Base-by-base conservation (phyloP, 176 grass and related monocot genomes). In the Eragrostis curvula region DNA sequence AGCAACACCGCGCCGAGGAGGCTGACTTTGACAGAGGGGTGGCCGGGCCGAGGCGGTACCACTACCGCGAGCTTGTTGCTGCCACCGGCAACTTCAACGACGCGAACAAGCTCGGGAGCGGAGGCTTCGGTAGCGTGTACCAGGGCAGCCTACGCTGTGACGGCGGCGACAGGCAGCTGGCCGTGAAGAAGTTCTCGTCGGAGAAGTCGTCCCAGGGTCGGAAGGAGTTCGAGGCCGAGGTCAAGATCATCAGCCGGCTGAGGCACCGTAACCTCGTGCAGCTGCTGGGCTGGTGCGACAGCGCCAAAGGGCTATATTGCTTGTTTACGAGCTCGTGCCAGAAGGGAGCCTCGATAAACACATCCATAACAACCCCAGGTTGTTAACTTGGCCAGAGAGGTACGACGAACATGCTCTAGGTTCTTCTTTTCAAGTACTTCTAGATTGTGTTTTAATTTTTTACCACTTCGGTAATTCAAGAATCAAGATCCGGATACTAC, bases 251-350 rank as follows among this genome's bases (percentile, higher is more conserved):
- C 43, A 78, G 72, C 79, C 79, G 70, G 14, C 48, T 88, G 67
- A 18, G 86, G 63, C 86, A 88, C 24, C 86, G 87, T 20, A 79
- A 88, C 40, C 71, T 83, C 0, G 86, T 88, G 25, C 86, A 83
- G 81, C 79, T 88, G 8, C n/a, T 78, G 2, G n/a, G 72, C 52
- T 0, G 57, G 73, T n/a, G 36, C 7, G 6, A 46, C 7, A 9
- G 29, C 4, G 16, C 13, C 25, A 64, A 80, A 12, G 71, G 68
- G 11, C 42, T 83, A 62, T 67, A 62, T 67, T 75, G 29, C 51
- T 75, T 21, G 70, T 73, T 0, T 73, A 73, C 14, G 70, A 73
- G 47, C 17, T 73, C 0, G 28, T 77, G 3, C 83, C 65, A 1
- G 56, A 86, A 9, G 83, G 90, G 27, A 88, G 90, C 27, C 86